Conservation (phyloP, 495 filamentous ascomycete species). For the Parathielavia appendiculata region DNA sequence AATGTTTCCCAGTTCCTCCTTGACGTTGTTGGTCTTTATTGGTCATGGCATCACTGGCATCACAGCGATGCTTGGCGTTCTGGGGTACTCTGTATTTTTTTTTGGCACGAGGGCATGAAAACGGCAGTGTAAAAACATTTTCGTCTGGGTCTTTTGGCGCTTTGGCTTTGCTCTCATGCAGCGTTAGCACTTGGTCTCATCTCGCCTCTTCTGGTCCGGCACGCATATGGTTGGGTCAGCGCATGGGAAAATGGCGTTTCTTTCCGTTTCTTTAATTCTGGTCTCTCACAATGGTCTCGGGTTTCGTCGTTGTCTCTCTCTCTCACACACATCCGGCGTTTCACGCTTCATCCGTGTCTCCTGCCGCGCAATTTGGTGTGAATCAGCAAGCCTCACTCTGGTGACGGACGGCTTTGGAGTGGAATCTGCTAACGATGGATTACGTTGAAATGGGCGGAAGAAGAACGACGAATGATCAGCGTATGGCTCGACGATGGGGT, state of each 20-base stretch:
- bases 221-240: slow-evolving; percentile 7
- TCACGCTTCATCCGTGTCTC: background rate
- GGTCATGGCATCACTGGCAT: slow-evolving; percentile 17
- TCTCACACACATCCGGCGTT: background rate
- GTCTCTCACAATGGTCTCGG: background rate
- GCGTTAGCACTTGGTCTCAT: background rate
- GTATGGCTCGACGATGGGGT: too few relatives aligned
- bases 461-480: background rate
- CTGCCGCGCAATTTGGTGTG: background rate
- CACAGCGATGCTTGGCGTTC: slow-evolving; percentile 21
- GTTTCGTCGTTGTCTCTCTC: background rate
- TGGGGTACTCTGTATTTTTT: background rate
- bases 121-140: slow-evolving; percentile 10
- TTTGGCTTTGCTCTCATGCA: background rate
- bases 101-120: slow-evolving; percentile 15
- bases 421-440: background rate
- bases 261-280: background rate
- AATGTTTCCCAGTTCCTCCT: slow-evolving; percentile 9
- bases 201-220: background rate
- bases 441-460: background rate
- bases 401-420: background rate
- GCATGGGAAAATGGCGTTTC: slow-evolving; percentile 8
- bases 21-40: slow-evolving; percentile 1
- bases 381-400: background rate
- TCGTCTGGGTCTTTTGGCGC: background rate